phyloP scores from a whole-genome alignment of 331 rosid genomes.

The Pyrus hybrid region DNA sequence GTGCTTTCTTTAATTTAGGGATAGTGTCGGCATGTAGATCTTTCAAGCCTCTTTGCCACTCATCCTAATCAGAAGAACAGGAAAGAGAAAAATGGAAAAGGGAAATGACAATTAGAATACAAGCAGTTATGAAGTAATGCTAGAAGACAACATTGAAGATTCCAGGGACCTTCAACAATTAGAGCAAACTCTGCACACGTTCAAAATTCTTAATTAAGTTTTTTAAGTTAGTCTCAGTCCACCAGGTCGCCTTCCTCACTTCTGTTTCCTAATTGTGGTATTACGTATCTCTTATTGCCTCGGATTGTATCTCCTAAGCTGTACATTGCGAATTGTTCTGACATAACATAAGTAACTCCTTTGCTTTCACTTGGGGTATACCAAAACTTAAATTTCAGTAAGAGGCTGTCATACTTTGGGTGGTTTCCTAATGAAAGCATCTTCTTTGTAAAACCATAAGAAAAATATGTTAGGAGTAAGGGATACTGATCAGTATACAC shows the following conservation, averaged over 20 bases:
- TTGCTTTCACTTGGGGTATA: neutral
- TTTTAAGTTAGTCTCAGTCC: neutral
- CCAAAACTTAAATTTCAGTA: neutral
- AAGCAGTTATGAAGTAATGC: neutral
- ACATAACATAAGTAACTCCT: neutral
- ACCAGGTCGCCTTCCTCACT: neutral
- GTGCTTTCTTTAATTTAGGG: constrained; percentile 39
- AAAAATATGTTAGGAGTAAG: no score
- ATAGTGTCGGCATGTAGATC: constrained; percentile 37
- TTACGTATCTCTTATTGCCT: neutral
- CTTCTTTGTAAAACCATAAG: neutral
- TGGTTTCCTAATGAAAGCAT: neutral
- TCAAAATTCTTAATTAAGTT: neutral
- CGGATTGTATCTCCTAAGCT: neutral
- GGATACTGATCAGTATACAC: neutral
- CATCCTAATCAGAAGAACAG: constrained; percentile 36
- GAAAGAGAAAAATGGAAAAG: neutral
- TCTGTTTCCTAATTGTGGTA: neutral
- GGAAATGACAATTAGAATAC: neutral
- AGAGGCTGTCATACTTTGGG: neutral
- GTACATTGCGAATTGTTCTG: neutral
- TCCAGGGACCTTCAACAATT: no score
- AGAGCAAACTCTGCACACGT: no score
- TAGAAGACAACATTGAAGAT: neutral
- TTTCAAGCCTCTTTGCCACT: constrained; percentile 67